Conservation (phyloP, 2,329 filamentous ascomycete species). For the Lithohypha guttulata region DNA sequence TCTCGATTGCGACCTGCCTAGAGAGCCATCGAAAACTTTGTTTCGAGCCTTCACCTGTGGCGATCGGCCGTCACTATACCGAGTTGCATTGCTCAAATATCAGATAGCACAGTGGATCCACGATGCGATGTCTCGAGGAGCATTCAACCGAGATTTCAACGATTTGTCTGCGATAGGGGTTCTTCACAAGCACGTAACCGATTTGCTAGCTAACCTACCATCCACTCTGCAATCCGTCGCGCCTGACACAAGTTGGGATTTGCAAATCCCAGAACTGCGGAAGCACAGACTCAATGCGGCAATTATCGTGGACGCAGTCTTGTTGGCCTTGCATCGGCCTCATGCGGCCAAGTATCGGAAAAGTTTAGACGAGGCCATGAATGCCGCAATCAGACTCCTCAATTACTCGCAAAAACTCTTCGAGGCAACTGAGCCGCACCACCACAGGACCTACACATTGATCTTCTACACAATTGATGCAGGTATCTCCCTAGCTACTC, state of each 20-base stretch:
- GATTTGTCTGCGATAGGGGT: background rate
- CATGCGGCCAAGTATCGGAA: background rate
- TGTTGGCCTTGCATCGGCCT: constrained; percentile 2
- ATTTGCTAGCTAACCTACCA: constrained; percentile 1
- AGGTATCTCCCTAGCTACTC: constrained; percentile 4
- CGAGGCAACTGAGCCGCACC: background rate
- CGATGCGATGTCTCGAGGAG: constrained; percentile 2
- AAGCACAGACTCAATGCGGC: background rate
- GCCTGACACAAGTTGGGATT: background rate
- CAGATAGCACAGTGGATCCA: constrained; percentile 1
- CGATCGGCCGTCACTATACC: constrained; percentile 2
- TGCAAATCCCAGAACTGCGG: background rate
- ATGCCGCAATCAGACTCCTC: background rate
- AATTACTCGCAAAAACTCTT: background rate
- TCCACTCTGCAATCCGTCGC: background rate
- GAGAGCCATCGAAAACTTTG: background rate
- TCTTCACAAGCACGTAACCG: background rate
- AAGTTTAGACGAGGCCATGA: background rate
- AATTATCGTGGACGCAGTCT: constrained; percentile 1
- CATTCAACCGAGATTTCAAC: background rate
- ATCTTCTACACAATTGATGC: constrained; percentile 5
- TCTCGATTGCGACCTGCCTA: constrained; percentile 5
- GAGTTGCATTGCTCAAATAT: constrained; percentile 3
- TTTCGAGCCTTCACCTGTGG: background rate
- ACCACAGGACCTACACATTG: constrained; percentile 6